These are phyloP conservation scores for Magnaporthiopsis poae DNA, from an alignment of 2,329 filamentous ascomycete genomes.

Conservation along the genomic window DNA sequence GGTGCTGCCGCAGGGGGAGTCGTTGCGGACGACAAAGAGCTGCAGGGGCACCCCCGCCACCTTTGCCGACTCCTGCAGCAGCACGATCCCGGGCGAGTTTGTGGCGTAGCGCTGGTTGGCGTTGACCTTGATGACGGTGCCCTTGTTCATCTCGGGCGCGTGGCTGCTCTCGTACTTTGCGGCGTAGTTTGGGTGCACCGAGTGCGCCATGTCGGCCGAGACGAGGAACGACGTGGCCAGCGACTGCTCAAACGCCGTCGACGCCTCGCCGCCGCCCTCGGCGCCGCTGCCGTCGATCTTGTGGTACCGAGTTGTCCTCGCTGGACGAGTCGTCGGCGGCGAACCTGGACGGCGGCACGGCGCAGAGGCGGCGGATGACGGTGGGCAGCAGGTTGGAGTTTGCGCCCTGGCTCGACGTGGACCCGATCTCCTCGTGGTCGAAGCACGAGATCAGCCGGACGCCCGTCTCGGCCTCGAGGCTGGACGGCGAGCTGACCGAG, in stretches of 20 bases:
- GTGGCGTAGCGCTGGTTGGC: constrained; percentile 95
- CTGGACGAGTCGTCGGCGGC: constrained; percentile 24
- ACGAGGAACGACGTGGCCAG: constrained; percentile 84
- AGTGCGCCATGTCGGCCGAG: constrained; percentile 95
- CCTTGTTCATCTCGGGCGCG: constrained; percentile 89
- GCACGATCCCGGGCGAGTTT: constrained; percentile 86
- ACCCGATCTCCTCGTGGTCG: constrained; percentile 96
- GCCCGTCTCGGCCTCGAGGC: constrained; percentile 54
- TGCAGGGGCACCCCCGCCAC: constrained; percentile 73
- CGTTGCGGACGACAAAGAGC: constrained; percentile 91
- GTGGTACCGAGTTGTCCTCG: constrained; percentile 57
- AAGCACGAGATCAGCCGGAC: constrained; percentile 93
- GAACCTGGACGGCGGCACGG: constrained; percentile 53
- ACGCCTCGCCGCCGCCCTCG: constrained; percentile 50
- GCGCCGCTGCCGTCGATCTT: constrained; percentile 29
- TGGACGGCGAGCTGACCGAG: constrained; percentile 54
- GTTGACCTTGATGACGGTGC: constrained; percentile 94
- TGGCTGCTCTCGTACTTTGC: constrained; percentile 87
- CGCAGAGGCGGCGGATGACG: constrained; percentile 75
- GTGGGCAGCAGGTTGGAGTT: constrained; percentile 84
- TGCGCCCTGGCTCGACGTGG: constrained; percentile 82
- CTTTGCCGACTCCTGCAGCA: constrained; percentile 78
- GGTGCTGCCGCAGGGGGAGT: constrained; percentile 86
- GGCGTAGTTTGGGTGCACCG: constrained; percentile 88
- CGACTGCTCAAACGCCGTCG: constrained; percentile 87